Percentiles rank a stretch among this genome's conserved stretches.
phyloP scores from a whole-genome alignment of 2,329 filamentous ascomycete species.

The Lachnellula hyalina region DNA sequence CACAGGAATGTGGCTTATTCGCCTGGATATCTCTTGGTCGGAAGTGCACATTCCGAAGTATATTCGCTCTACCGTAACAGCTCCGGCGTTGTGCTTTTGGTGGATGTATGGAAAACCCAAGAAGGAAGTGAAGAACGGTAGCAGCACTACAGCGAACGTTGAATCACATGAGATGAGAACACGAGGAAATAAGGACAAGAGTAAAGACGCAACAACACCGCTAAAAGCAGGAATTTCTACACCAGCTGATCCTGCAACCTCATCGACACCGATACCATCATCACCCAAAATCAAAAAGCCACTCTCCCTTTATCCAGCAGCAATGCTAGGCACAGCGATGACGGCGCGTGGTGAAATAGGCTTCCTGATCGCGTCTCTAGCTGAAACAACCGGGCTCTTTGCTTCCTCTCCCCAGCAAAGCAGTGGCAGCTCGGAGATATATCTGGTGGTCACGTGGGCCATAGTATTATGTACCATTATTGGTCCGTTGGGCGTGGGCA shows the following conservation, averaged over 20 bases:
- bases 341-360: constrained; percentile 3
- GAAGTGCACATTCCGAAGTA: neutral
- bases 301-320: constrained; percentile 60
- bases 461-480: constrained; percentile 48
- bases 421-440: constrained; percentile 33
- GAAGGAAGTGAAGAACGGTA: neutral
- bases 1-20: constrained; percentile 54
- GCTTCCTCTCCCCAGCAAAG: neutral
- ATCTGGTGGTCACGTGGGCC: constrained; percentile 47
- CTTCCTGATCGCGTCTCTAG: constrained; percentile 2
- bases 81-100: neutral
- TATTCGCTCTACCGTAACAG: neutral
- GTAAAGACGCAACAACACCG: neutral
- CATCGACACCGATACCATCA: neutral
- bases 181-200: neutral
- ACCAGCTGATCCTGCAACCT: neutral
- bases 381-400: constrained; percentile 2
- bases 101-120: neutral
- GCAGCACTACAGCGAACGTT: neutral
- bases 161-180: neutral
- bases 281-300: constrained; percentile 39
- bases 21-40: constrained; percentile 2
- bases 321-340: constrained; percentile 54
- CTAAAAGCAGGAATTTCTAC: neutral
- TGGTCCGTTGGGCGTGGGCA: constrained; percentile 43